These are phyloP conservation scores for Juncus inflexus DNA, from an alignment of 176 grass and related monocot genomes.

Conservation along the genomic window DNA sequence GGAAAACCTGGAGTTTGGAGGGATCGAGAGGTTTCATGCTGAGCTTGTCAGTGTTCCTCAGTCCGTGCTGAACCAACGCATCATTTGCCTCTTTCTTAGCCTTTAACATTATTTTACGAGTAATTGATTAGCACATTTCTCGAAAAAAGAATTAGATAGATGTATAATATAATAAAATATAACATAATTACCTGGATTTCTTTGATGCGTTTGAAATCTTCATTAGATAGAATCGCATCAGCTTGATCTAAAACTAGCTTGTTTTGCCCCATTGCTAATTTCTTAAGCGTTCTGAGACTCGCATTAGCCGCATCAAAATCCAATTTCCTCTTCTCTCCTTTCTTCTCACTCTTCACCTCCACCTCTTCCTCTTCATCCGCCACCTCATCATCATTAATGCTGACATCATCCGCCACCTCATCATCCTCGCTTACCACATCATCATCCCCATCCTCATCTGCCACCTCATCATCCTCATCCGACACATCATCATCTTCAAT, in stretches of 20 bases:
- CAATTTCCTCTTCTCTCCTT: conserved; percentile 66
- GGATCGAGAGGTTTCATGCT: conserved; percentile 68
- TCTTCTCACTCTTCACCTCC: conserved; percentile 36
- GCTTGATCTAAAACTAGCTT: conserved; percentile 40
- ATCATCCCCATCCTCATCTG: conserved; percentile 27
- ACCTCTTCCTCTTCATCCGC: conserved; percentile 34
- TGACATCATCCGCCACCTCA: conserved; percentile 26
- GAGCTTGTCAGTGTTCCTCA: conserved; percentile 51
- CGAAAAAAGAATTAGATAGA: not conserved
- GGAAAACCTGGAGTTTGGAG: conserved; percentile 45
- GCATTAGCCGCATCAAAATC: conserved; percentile 61
- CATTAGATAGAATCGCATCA: conserved; percentile 72
- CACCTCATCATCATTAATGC: conserved; percentile 33
- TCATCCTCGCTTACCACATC: conserved; percentile 40
- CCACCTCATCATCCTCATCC: conserved; percentile 40
- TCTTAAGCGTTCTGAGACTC: conserved; percentile 83
- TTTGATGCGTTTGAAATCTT: conserved; percentile 86
- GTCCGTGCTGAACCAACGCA: conserved; percentile 60
- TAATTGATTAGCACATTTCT: not conserved
- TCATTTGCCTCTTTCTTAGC: conserved; percentile 61
- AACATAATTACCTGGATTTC: conserved; percentile 59
- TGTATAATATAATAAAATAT: conserved; percentile 4
- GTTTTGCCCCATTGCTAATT: conserved; percentile 45
- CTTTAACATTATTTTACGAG: conserved; percentile 28
- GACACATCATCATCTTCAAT: conserved; percentile 34